Evolutionary conservation across 768 basidiomycete species (phyloP).

Genomic region (Boletus vinaceobasis): DNA sequence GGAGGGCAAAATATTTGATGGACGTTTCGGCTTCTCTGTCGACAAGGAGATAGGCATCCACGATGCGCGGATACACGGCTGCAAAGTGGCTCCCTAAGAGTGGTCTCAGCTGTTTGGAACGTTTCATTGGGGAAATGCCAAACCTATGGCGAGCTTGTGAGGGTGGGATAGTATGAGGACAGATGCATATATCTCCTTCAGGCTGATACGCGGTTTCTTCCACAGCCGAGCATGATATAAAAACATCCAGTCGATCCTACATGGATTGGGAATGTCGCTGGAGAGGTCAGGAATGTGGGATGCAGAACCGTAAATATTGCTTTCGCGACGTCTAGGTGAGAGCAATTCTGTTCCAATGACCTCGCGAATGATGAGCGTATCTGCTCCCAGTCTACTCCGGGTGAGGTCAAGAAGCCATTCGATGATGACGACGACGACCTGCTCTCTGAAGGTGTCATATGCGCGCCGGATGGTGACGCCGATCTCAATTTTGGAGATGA

Average conservation of each 20-base stretch:
- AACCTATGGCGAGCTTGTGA: slow-evolving; percentile 78
- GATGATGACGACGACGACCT: slow-evolving; percentile 77
- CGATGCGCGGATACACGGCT: slow-evolving; percentile 78
- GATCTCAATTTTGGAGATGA: slow-evolving; percentile 83
- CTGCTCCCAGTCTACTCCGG: slow-evolving; percentile 64
- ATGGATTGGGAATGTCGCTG: slow-evolving; percentile 45
- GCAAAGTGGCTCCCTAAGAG: slow-evolving; percentile 76
- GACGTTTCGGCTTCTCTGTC: slow-evolving; percentile 95
- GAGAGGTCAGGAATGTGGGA: slow-evolving; percentile 36
- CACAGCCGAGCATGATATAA: slow-evolving; percentile 81
- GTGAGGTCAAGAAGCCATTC: slow-evolving; percentile 83
- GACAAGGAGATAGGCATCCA: slow-evolving; percentile 87
- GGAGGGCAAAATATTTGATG: slow-evolving; percentile 89
- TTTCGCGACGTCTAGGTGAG: slow-evolving; percentile 54
- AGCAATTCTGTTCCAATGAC: slow-evolving; percentile 69
- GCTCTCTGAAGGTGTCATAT: slow-evolving; percentile 86
- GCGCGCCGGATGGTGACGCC: slow-evolving; percentile 87
- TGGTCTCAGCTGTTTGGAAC: slow-evolving; percentile 2
- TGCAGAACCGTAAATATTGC: slow-evolving; percentile 40
- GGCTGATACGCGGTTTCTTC: slow-evolving; percentile 76
- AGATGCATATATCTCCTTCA: slow-evolving; percentile 81
- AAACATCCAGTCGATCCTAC: slow-evolving; percentile 71
- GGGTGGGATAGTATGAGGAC: slow-evolving; percentile 66
- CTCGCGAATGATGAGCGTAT: slow-evolving; percentile 66
- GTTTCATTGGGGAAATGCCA: slow-evolving; percentile 4